A percentile compares a stretch with the other conserved stretches of the same genome.
phyloP scores from a whole-genome alignment of 2,329 filamentous ascomycete genomes.

The Trichophyton benhamiae region DNA sequence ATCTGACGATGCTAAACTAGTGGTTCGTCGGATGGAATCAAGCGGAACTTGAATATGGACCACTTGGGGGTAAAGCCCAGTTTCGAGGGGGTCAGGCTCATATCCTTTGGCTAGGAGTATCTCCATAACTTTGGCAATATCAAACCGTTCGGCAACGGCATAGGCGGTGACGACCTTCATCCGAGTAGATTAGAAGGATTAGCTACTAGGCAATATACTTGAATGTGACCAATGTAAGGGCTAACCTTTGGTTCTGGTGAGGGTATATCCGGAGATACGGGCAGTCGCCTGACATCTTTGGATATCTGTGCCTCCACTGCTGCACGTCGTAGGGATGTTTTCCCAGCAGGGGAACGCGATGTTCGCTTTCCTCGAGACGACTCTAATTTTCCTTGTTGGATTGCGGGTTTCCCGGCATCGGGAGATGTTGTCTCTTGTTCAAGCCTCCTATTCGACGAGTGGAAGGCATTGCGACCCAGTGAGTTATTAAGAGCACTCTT shows the following conservation, averaged over 20 bases:
- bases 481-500: background rate
- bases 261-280: constrained; percentile 26
- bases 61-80: constrained; percentile 52
- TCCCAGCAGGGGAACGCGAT: constrained; percentile 40
- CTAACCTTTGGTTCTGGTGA: constrained; percentile 28
- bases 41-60: constrained; percentile 46
- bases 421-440: constrained; percentile 7
- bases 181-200: constrained; percentile 6
- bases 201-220: background rate
- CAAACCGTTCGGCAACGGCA: constrained; percentile 55
- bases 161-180: constrained; percentile 48
- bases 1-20: constrained; percentile 29
- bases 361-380: constrained; percentile 33
- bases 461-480: background rate
- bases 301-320: constrained; percentile 69
- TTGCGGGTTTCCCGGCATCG: background rate
- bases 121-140: constrained; percentile 45
- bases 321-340: constrained; percentile 69
- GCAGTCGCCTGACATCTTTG: constrained; percentile 40
- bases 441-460: constrained; percentile 17
- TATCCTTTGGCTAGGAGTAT: constrained; percentile 48
- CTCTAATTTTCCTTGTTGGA: background rate
- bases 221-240: background rate
- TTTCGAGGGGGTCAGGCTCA: constrained; percentile 49
- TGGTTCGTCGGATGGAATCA: constrained; percentile 34